Evolutionary conservation across 345 rosid species (phyloP).

Genomic region (Geranium brycei): DNA sequence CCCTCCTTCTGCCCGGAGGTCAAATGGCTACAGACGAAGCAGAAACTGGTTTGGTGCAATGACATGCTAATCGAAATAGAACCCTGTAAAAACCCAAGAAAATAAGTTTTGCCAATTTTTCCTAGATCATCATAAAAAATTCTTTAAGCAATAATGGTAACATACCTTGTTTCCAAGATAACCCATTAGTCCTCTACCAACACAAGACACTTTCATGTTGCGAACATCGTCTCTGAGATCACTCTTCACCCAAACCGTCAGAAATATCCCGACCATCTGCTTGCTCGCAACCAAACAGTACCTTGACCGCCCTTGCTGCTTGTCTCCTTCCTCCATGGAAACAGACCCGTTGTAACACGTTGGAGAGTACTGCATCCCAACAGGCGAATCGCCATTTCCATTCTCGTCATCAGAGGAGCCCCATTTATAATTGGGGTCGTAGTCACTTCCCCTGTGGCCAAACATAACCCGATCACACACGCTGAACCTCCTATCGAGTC

Average conservation of each 20-base stretch:
- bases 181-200: conserved; percentile 31
- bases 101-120: conserved; percentile 9
- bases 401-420: conserved; percentile 82
- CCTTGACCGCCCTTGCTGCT: conserved; percentile 26
- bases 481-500: conserved; percentile 58
- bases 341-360: conserved; percentile 33
- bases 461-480: conserved; percentile 68
- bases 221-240: conserved; percentile 58
- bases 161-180: conserved; percentile 95
- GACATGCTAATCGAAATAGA: conserved; percentile 98
- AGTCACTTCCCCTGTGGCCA: conserved; percentile 50
- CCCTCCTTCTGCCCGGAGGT: conserved; percentile 98
- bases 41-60: conserved; percentile 84
- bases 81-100: conserved; percentile 46
- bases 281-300: conserved; percentile 90
- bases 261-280: conserved; percentile 96
- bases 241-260: conserved; percentile 84
- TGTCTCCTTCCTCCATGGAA: conserved; percentile 41
- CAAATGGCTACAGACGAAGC: conserved; percentile 94
- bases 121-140: not conserved
- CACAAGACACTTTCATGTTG: conserved; percentile 82
- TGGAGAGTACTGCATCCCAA: conserved; percentile 12
- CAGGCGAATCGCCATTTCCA: conserved; percentile 37
- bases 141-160: no score
- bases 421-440: conserved; percentile 27